Evolutionary conservation across 306 rosid genomes (phyloP), one percentile per base, ranked within the genome.

Genomic region (Notholithocarpus densiflorus): DNA sequence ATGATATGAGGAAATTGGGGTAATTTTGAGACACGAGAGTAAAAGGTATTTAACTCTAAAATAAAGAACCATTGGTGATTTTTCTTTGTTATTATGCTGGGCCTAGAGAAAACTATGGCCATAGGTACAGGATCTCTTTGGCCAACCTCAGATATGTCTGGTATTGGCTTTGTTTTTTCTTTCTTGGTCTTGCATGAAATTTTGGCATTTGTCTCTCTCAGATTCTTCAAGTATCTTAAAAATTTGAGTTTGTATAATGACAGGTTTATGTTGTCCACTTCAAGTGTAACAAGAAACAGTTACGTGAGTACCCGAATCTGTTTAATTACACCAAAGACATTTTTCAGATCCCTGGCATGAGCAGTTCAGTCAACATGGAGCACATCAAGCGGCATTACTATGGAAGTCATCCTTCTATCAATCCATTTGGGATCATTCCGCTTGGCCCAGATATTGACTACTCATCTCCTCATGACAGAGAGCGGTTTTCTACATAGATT

Each of bases 251-350:
- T 17, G 21, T 26, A 70, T 54, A 60, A 79, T 72, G 81, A 73
- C 87, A 95, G 97, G 98, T 90, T 75, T 95, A 95, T 81, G 95
- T 77, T 23, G 98, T 95, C 80, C 98, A 95, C 79, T 95, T 95
- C 87, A 95, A 95, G 86, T 95, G 98, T 90, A 95, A 95, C 93
- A 90, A 95, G 87, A 95, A 93, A 80, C 87, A 83, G 24, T 75
- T 92, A 5, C 83, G 91, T 7, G 98, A 95, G 85, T 92, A 89
- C 78, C 87, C 91, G 1, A 90, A 95, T 85, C 82, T 95, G 82
- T 95, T 95, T 82, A 92, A 92, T 32, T 90, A 91, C 85, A 88
- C 91, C 53, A 93, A 93, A 86, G 98, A 91, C 81, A 90, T 95
- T 45, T 95, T 71, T 88, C 98, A 93, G 87, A 68, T 87, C 79